Evolutionary conservation across 1,284 basidiomycete species (phyloP).

Genomic region (Mycosarcoma maydis): DNA sequence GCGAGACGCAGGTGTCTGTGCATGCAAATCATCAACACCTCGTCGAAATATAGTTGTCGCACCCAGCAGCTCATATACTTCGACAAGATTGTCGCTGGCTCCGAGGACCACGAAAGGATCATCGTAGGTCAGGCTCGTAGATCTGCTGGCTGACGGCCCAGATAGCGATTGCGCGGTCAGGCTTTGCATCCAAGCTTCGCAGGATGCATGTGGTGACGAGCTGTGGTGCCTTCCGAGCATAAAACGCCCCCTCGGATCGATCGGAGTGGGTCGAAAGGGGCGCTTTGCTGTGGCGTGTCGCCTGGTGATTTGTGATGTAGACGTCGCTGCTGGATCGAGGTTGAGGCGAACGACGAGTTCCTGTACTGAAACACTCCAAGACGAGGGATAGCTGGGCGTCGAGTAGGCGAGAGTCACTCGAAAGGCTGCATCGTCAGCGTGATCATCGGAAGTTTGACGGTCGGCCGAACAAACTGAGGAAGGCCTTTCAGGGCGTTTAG

Average conservation of each 20-base stretch:
- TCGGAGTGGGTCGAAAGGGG: conserved; percentile 22
- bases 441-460: background rate
- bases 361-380: conserved; percentile 63
- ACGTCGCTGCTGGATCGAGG: background rate
- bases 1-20: background rate
- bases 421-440: conserved; percentile 27
- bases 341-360: conserved; percentile 50
- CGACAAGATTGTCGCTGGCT: conserved; percentile 58
- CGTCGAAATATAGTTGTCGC: conserved; percentile 22
- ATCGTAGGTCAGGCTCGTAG: conserved; percentile 54
- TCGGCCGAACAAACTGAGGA: background rate
- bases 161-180: background rate
- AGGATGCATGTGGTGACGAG: background rate
- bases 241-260: conserved; percentile 25
- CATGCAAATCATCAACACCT: background rate
- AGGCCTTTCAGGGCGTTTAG: conserved; percentile 12
- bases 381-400: conserved; percentile 56
- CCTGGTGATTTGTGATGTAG: conserved; percentile 32
- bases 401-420: conserved; percentile 59
- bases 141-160: conserved; percentile 1
- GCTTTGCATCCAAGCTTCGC: background rate
- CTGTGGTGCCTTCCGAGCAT: conserved; percentile 16
- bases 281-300: conserved; percentile 31
- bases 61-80: conserved; percentile 57
- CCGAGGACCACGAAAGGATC: conserved; percentile 62